Base-by-base conservation (phyloP, 129 eudicot species). In the Flaveria robusta region DNA sequence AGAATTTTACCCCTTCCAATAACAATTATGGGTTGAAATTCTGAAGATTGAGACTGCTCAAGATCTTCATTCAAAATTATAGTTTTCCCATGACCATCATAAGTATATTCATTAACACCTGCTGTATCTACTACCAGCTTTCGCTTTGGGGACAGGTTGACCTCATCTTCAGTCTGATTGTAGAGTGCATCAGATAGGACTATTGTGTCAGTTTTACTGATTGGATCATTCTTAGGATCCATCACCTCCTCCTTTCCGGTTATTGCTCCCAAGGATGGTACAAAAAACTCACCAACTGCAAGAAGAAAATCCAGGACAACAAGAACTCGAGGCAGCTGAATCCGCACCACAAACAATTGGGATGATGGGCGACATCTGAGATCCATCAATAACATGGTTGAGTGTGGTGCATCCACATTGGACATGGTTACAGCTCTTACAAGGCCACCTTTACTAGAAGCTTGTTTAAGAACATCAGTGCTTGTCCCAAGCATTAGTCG, bases 301-400 rank as follows among this genome's bases (percentile, higher is more conserved):
- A 94, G 90, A 83, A 94, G 97, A 75, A 94, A 94, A 79, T 94
- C 98, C 16, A 91, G 96, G 54, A 94, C 98, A 78, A 91, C 98
- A 63, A 94, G 92, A 79, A 94, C 88, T 31, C 93, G 96, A 69
- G 98, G 97, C 79, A 87, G 92, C 85, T 94, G 98, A 66, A 87
- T 74, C 37, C 98, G 90, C 51, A 94, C 82, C 39, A 94, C 97
- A 76, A 90, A 83, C 15, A 92, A 83, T 60, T 89, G 97, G n/a
- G 97, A 94, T 52, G 96, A 63, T 60, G 74, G 78, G 22, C 96
- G 85, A 88, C 91, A 86, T 86, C 98, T 82, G 52, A 82, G 88
- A 73, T 94, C 98, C 93, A 94, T 80, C 78, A 94, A 66, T 39
- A 94, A 80, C 97, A 94, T 94, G 68, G 98, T 94, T 74, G 97